Percentiles rank a stretch among this genome's conserved stretches.
phyloP scores from a whole-genome alignment of 306 rosid species.

The Spatholobus suberectus region DNA sequence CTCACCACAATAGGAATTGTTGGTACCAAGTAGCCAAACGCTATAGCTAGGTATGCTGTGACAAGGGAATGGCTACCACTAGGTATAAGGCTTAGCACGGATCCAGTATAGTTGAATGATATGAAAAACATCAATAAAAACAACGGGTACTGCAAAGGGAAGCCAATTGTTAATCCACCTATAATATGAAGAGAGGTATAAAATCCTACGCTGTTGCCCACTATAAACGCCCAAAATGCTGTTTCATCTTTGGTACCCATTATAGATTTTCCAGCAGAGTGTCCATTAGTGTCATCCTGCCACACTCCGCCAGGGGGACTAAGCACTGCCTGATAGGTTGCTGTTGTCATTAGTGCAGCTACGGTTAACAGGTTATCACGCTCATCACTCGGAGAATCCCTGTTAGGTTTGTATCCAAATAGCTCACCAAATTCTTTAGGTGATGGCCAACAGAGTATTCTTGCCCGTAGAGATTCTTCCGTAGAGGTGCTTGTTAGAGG shows the following conservation, averaged over 20 bases:
- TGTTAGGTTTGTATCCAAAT: neutral
- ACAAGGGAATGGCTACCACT: neutral
- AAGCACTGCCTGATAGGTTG: neutral
- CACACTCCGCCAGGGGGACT: neutral
- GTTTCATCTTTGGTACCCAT: neutral
- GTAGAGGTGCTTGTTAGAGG: neutral
- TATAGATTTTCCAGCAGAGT: neutral
- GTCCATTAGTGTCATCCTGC: neutral
- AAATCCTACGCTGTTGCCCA: neutral
- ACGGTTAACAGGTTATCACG: neutral
- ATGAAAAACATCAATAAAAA: neutral
- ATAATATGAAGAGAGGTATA: neutral
- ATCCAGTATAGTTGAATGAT: neutral
- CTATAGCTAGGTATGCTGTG: neutral
- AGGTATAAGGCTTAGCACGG: neutral
- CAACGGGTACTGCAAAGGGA: neutral
- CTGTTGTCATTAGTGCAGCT: neutral
- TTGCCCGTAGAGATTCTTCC: neutral
- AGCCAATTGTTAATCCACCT: neutral
- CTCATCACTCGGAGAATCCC: neutral
- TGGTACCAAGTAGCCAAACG: neutral
- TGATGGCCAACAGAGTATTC: neutral
- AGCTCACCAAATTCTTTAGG: neutral
- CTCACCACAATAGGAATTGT: neutral
- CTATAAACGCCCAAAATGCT: neutral